These are phyloP conservation scores for Cladosporium colombiae DNA, from an alignment of 2,329 filamentous ascomycete species.

Conservation along the genomic window DNA sequence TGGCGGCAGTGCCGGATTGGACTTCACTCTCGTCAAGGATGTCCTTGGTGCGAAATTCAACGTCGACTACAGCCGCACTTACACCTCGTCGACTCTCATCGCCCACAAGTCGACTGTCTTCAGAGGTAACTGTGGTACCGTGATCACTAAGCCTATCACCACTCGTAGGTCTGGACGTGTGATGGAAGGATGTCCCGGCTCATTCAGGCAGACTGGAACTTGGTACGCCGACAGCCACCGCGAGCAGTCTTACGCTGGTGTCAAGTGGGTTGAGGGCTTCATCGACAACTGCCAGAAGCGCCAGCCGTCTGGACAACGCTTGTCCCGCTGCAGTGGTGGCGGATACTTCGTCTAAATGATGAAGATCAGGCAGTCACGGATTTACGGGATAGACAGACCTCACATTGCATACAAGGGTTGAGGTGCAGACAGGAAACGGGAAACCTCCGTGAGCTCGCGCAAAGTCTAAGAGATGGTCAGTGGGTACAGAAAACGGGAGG, in stretches of 20 bases:
- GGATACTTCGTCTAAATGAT: background rate
- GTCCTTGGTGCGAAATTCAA: conserved; percentile 7
- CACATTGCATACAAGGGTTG: background rate
- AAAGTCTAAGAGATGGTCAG: background rate
- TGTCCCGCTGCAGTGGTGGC: background rate
- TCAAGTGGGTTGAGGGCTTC: conserved; percentile 26
- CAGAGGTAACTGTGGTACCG: conserved; percentile 23
- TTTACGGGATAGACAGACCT: background rate
- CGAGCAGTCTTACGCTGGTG: conserved; percentile 22
- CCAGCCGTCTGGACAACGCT: background rate
- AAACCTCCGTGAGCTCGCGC: background rate
- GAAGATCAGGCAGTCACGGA: background rate
- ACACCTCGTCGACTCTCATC: conserved; percentile 18
- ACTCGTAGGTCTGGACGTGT: conserved; percentile 28
- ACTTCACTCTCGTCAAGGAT: conserved; percentile 12
- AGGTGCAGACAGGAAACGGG: background rate
- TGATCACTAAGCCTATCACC: conserved; percentile 26
- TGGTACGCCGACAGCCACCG: conserved; percentile 28
- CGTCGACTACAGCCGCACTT: conserved; percentile 16
- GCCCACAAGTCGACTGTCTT: conserved; percentile 23
- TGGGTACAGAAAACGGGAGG: background rate
- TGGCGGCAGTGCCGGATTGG: background rate
- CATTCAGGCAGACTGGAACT: conserved; percentile 23
- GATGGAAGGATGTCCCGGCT: conserved; percentile 25
- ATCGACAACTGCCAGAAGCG: conserved; percentile 26